Base-by-base conservation (phyloP, 1,139 yeast species). In the Wickerhamiella infanticola region DNA sequence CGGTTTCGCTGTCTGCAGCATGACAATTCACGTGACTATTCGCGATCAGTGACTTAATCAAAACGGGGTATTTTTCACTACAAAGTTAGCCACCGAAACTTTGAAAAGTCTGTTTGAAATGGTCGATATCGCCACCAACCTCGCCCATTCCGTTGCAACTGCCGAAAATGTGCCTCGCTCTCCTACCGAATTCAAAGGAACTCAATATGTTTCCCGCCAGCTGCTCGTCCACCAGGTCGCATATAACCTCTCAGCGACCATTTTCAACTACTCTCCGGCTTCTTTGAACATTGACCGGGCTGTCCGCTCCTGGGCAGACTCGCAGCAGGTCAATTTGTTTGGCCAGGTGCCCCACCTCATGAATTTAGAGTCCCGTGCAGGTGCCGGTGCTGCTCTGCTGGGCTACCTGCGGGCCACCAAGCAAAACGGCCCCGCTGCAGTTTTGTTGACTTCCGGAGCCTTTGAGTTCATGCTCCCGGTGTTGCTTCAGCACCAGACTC, bases 351-450 rank as follows among this genome's bases (percentile, higher is more conserved):
- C 85, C 41, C 69, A 68, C 47, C 64, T 75, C 56, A 71, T 72
- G 61, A 68, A 70, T 57, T 72, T 85, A 50, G 86, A 86, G 60
- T 75, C 84, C 42, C 75, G 95, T 61, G 69, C 81, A 2, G 97
- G 96, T 55, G 94, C 95, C 33, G 83, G 90, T 41, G 73, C 77
- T 53, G 75, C 84, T 39, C 70, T 90, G 45, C 68, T 83, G 48
- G 97, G 96, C 26, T 86, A 79, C 64, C 65, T 78, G 13, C 26
- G 33, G 53, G 66, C 60, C 43, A 72, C 55, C 47, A 51, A 46
- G 29, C 50, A 29, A 51, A 47, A 6, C 25, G 44, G 39, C 25
- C 41, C 47, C 18, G 39, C 36, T 11, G 29, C 37, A 2, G 79
- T 81, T 35, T 62, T 88, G 41, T 72, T 81, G 25, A 79, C 90